These are phyloP conservation scores for Clavariopsis aquatica DNA, from an alignment of 495 filamentous ascomycete species.

Conservation along the genomic window DNA sequence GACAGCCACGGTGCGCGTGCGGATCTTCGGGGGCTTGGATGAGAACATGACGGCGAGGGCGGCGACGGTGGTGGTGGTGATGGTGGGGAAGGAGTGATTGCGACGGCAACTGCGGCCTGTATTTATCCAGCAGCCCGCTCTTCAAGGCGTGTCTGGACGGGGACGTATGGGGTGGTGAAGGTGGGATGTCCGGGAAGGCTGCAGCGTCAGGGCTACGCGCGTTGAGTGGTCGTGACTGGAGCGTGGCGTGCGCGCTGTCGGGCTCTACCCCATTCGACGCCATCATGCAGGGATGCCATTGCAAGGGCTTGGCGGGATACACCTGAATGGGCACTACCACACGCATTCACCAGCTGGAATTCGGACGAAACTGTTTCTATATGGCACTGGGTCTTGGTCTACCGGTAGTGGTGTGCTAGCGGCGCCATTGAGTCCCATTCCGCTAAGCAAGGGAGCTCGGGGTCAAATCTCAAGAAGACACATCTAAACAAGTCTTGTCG, in stretches of 20 bases:
- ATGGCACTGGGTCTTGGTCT: too few relatives aligned
- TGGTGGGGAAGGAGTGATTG: neutral
- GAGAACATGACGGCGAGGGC: neutral
- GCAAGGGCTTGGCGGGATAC: neutral
- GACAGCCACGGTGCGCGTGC: constrained; percentile 28
- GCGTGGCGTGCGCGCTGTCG: neutral
- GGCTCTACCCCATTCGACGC: neutral
- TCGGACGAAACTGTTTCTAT: too few relatives aligned
- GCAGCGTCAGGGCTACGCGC: neutral
- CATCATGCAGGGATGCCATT: neutral
- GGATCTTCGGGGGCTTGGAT: constrained; percentile 25
- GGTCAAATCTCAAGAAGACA: too few relatives aligned
- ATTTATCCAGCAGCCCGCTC: too few relatives aligned
- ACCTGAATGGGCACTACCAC: neutral
- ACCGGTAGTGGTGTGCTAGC: too few relatives aligned
- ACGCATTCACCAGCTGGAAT: neutral
- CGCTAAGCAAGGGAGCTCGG: too few relatives aligned
- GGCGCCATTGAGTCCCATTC: too few relatives aligned
- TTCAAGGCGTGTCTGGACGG: neutral
- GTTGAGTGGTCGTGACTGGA: neutral
- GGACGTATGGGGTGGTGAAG: neutral
- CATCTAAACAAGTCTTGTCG: too few relatives aligned
- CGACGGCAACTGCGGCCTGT: too few relatives aligned
- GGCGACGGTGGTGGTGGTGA: neutral
- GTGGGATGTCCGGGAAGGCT: neutral